Conservation (phyloP, 495 filamentous ascomycete genomes). For the Pyronema omphalodes region DNA sequence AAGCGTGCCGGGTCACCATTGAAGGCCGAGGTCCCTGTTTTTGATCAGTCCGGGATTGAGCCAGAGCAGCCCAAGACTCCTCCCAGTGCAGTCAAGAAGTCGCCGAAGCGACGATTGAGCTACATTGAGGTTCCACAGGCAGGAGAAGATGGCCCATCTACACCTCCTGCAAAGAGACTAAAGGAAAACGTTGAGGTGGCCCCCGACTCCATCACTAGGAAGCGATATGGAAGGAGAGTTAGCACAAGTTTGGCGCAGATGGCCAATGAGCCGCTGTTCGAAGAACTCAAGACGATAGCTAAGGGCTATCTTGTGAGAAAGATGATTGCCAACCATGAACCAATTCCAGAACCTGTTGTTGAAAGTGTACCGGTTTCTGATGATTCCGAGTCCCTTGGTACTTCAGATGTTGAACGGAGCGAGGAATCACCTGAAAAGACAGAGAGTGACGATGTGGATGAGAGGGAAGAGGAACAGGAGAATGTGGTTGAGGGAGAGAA, state of each 20-base stretch:
- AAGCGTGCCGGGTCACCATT: too few species aligned
- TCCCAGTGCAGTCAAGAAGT: background rate
- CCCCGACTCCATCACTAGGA: background rate
- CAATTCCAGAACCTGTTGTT: background rate
- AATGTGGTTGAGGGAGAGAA: background rate
- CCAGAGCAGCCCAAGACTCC: too few species aligned
- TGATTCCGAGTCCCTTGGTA: too few species aligned
- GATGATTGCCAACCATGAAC: background rate
- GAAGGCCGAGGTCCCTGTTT: too few species aligned
- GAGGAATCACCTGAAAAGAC: too few species aligned
- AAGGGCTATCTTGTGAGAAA: background rate
- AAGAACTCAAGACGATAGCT: background rate
- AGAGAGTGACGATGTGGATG: background rate
- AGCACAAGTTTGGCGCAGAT: background rate
- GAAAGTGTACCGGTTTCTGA: too few species aligned
- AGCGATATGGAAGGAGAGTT: background rate
- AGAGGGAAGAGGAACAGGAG: background rate
- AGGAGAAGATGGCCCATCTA: background rate
- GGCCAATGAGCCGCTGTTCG: background rate
- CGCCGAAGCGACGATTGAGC: constrained; percentile 1
- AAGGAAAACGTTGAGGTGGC: background rate
- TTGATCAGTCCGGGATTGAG: too few species aligned
- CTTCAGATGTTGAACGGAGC: too few species aligned
- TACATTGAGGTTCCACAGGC: constrained; percentile 1
- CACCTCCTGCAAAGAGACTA: background rate